Conservation (phyloP, 2,329 filamentous ascomycete genomes). For the Ceratocystis destructans region DNA sequence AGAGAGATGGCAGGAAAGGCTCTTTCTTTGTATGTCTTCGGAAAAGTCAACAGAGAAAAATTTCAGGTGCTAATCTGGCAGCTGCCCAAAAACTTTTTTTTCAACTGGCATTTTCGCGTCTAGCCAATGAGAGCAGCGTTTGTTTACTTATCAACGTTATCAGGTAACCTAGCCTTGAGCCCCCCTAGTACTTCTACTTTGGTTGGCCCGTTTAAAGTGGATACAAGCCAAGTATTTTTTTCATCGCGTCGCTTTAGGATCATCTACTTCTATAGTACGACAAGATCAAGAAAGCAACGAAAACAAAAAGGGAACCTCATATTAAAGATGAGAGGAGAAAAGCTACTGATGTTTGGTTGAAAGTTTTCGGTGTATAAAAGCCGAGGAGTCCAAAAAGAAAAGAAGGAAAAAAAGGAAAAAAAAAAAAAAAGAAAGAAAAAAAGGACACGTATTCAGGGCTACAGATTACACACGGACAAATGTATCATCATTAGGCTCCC, state of each 20-base stretch:
- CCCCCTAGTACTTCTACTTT: not conserved
- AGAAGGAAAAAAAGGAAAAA: not conserved
- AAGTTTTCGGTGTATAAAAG: too few species aligned
- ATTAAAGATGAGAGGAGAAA: too few species aligned
- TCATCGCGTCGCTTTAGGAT: not conserved
- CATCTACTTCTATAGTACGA: not conserved
- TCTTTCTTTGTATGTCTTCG: constrained; percentile 8
- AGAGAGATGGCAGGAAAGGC: constrained; percentile 18
- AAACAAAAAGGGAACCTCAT: too few species aligned
- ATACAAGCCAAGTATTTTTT: not conserved
- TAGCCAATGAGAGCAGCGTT: constrained; percentile 6
- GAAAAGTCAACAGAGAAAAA: constrained; percentile 10
- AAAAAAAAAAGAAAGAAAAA: not conserved
- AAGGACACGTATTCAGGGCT: not conserved
- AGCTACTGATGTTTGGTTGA: too few species aligned
- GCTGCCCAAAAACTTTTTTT: constrained; percentile 17
- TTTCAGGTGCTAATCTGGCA: constrained; percentile 13
- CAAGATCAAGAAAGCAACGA: not conserved
- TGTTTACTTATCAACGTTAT: constrained; percentile 11
- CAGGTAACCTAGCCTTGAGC: constrained; percentile 13
- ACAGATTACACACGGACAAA: not conserved
- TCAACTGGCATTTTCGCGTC: constrained; percentile 13
- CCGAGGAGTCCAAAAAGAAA: too few species aligned
- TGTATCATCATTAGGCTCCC: not conserved
- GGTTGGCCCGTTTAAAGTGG: constrained; percentile 3